Percentiles rank a stretch among this genome's conserved stretches.
Conservation (phyloP, 106 monocot species). For the Agapanthus africanus region DNA sequence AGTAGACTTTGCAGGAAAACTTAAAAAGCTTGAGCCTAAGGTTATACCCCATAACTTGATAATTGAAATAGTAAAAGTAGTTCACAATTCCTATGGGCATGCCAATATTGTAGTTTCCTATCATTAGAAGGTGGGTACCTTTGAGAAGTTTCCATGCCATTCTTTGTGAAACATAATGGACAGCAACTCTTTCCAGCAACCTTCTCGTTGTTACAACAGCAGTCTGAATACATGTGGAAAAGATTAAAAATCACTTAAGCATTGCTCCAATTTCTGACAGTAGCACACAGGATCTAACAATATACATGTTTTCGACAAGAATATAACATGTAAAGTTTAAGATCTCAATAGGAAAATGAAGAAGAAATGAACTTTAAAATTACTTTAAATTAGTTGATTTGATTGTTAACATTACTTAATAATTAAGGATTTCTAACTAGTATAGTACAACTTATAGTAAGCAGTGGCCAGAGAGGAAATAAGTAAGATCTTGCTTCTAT, state of each 20-base stretch:
- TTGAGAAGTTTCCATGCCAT: slow-evolving; percentile 98
- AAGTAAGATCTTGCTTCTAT: neutral
- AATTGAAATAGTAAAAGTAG: neutral
- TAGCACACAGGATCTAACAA: neutral
- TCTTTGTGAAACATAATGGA: slow-evolving; percentile 80
- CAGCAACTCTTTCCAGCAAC: slow-evolving; percentile 72
- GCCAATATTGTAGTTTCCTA: neutral
- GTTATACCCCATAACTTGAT: no score
- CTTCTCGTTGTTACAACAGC: slow-evolving; percentile 72
- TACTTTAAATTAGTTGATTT: neutral
- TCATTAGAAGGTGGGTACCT: slow-evolving; percentile 33
- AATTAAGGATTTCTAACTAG: neutral
- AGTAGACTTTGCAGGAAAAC: neutral
- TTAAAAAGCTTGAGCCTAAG: neutral
- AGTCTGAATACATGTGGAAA: no score
- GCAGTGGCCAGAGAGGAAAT: no score
- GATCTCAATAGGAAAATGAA: neutral
- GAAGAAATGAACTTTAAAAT: neutral
- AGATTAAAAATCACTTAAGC: no score
- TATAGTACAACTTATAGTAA: neutral
- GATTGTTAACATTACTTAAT: neutral
- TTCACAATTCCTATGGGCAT: neutral
- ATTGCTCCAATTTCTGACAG: neutral
- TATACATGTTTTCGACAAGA: neutral
- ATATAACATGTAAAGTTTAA: neutral